Evolutionary conservation across 1,284 basidiomycete genomes (phyloP).

Genomic region (Cerrena zonata): DNA sequence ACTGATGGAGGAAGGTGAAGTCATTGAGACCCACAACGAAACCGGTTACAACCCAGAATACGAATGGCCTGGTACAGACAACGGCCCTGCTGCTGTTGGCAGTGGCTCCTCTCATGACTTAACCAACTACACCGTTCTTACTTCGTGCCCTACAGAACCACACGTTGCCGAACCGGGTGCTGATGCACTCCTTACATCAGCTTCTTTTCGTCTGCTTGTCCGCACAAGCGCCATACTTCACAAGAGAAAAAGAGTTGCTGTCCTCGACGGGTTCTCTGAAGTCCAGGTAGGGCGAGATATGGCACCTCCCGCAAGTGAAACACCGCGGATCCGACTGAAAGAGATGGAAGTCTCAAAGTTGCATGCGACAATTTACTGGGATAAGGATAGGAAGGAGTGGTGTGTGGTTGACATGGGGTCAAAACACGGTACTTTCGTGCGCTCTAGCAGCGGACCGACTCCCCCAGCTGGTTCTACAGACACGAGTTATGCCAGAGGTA

Average conservation of each 20-base stretch:
- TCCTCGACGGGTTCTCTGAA: conserved; percentile 59
- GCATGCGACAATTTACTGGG: conserved; percentile 71
- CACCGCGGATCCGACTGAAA: conserved; percentile 64
- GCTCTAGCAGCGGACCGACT: conserved; percentile 12
- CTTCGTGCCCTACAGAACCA: conserved; percentile 5
- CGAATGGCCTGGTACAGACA: conserved; percentile 51
- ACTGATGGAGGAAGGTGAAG: conserved; percentile 10
- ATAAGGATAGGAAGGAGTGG: conserved; percentile 53
- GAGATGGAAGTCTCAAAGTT: conserved; percentile 78
- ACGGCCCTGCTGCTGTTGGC: conserved; percentile 4
- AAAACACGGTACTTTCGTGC: conserved; percentile 70
- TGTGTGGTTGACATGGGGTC: conserved; percentile 76
- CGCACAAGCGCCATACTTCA: conserved; percentile 47
- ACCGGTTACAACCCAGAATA: conserved; percentile 42
- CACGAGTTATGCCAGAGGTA: conserved; percentile 24
- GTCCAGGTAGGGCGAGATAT: conserved; percentile 67
- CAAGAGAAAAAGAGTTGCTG: conserved; percentile 43
- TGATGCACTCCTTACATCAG: conserved; percentile 11
- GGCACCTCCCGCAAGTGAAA: conserved; percentile 40
- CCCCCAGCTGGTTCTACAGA: not conserved
- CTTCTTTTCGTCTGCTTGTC: conserved; percentile 53
- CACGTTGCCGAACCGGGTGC: not conserved
- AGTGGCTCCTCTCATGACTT: not conserved
- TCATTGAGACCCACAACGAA: conserved; percentile 10
- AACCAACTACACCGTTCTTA: not conserved